These are phyloP conservation scores for Cadophora luteo-olivacea DNA, from an alignment of 2,329 filamentous ascomycete species.

Conservation along the genomic window DNA sequence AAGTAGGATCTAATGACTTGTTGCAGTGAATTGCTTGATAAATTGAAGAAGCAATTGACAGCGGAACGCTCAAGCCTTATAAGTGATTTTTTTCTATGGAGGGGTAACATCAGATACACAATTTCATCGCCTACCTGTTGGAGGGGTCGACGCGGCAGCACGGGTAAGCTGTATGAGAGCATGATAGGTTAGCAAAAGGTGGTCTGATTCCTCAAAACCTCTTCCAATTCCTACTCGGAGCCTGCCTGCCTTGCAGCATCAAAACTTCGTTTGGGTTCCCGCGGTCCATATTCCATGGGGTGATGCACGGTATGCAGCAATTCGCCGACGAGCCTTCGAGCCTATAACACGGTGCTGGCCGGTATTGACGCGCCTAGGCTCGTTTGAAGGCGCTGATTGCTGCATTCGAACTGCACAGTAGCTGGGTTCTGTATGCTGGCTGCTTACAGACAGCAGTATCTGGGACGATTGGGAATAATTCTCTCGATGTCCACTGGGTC, in stretches of 20 bases:
- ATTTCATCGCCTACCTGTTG: background rate
- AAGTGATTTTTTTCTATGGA: slow-evolving; percentile 22
- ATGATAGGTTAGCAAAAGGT: slow-evolving; percentile 26
- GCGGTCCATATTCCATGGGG: slow-evolving; percentile 23
- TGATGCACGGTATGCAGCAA: slow-evolving; percentile 24
- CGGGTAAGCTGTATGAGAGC: slow-evolving; percentile 22
- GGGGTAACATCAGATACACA: slow-evolving; percentile 15
- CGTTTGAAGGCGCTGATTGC: background rate
- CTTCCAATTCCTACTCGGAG: slow-evolving; percentile 6
- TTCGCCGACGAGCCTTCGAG: slow-evolving; percentile 1
- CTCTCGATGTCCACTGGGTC: background rate
- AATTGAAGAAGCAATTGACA: slow-evolving; percentile 11
- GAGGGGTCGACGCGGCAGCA: slow-evolving; percentile 29
- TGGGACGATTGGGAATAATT: background rate
- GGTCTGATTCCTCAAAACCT: slow-evolving; percentile 26
- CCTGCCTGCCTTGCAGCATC: slow-evolving; percentile 12
- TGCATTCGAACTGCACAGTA: background rate
- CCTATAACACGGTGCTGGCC: slow-evolving; percentile 23
- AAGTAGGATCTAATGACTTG: slow-evolving; percentile 8
- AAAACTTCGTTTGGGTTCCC: slow-evolving; percentile 22
- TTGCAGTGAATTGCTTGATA: slow-evolving; percentile 25
- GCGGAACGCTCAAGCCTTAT: slow-evolving; percentile 25
- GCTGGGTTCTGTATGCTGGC: slow-evolving; percentile 11
- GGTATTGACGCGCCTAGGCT: slow-evolving; percentile 9
- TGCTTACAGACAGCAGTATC: background rate